Evolutionary conservation across 257 asterid genomes (phyloP).

Genomic region (Penstemon barbatus): DNA sequence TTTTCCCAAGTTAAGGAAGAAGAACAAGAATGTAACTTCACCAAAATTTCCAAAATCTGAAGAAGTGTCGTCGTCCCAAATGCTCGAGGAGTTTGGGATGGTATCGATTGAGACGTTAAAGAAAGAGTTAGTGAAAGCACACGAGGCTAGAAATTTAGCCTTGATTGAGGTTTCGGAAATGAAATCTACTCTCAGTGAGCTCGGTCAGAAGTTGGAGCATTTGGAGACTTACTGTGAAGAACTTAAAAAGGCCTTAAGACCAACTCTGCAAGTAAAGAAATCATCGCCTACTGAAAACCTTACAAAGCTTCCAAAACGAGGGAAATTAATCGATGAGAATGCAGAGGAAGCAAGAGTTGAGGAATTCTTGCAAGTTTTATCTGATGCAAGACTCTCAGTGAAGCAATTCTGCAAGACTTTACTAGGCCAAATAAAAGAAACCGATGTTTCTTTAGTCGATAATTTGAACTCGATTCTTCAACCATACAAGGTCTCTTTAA

Average conservation of each 20-base stretch:
- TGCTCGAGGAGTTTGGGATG: conserved; percentile 41
- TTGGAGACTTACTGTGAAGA: conserved; percentile 80
- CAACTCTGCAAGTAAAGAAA: conserved; percentile 41
- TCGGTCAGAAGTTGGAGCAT: conserved; percentile 62
- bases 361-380: conserved; percentile 80
- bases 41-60: conserved; percentile 41
- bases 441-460: conserved; percentile 45
- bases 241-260: conserved; percentile 63
- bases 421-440: conserved; percentile 49
- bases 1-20: conserved; percentile 76
- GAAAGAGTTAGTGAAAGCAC: conserved; percentile 60
- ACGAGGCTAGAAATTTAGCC: conserved; percentile 64
- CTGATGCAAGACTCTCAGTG: conserved; percentile 81
- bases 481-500: conserved; percentile 58
- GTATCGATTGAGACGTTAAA: conserved; percentile 51
- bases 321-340: conserved; percentile 43
- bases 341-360: conserved; percentile 70
- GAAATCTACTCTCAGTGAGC: conserved; percentile 66
- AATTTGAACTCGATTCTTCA: conserved; percentile 64
- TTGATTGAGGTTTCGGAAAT: conserved; percentile 61
- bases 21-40: conserved; percentile 49
- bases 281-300: conserved; percentile 40
- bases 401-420: conserved; percentile 84
- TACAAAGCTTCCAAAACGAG: conserved; percentile 35
- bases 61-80: conserved; percentile 36